These are phyloP conservation scores for Phalaenopsis hybrid DNA, from an alignment of 116 monocot species.

Conservation along the genomic window DNA sequence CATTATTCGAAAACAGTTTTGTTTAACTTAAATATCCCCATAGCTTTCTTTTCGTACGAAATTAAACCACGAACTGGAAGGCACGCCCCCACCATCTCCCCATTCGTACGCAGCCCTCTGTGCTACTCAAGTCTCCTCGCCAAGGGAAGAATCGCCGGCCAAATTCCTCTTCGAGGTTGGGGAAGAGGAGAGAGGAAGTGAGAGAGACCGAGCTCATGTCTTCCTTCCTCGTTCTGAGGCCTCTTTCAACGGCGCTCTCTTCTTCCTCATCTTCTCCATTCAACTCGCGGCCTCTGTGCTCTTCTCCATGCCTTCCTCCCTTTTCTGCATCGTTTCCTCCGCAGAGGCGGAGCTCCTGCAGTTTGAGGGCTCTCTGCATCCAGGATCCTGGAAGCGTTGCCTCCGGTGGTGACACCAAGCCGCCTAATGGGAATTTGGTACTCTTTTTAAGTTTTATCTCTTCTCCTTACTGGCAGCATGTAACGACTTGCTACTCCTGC, in stretches of 20 bases:
- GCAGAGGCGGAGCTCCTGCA: slow-evolving; percentile 12
- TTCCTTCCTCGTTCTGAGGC: slow-evolving; percentile 22
- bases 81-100: too few species aligned
- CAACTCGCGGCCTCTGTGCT: neutral
- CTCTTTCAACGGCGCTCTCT: slow-evolving; percentile 6
- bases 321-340: slow-evolving; percentile 18
- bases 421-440: slow-evolving; percentile 46
- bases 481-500: neutral
- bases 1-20: too few species aligned
- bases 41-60: too few species aligned
- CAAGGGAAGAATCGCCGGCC: slow-evolving; percentile 7
- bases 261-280: neutral
- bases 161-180: neutral
- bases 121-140: neutral
- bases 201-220: slow-evolving; percentile 24
- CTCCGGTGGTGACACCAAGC: slow-evolving; percentile 31
- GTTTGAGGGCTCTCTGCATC: slow-evolving; percentile 18
- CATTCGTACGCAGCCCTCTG: neutral
- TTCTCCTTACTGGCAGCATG: neutral
- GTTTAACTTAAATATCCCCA: too few species aligned
- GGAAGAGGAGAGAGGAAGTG: neutral
- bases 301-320: slow-evolving; percentile 3
- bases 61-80: too few species aligned
- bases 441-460: neutral
- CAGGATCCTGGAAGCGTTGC: slow-evolving; percentile 18